phyloP scores from a whole-genome alignment of 2,329 filamentous ascomycete species.

The Corynespora cassiicola region DNA sequence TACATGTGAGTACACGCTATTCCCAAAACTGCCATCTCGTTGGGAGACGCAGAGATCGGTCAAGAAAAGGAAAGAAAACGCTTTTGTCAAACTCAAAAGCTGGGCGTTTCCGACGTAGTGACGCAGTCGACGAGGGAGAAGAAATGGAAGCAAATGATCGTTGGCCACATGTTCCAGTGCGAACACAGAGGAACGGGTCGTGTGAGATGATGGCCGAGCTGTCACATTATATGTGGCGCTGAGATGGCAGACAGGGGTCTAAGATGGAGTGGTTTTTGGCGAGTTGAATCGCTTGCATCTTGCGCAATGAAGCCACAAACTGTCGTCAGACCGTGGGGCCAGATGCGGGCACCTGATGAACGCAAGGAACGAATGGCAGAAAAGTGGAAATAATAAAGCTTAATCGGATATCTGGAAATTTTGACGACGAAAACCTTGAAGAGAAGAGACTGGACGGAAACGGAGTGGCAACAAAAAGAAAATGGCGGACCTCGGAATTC shows the following conservation, averaged over 20 bases:
- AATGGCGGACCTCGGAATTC: slow-evolving; percentile 71
- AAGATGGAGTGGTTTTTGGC: slow-evolving; percentile 7
- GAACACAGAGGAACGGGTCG: no score
- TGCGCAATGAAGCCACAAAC: slow-evolving; percentile 28
- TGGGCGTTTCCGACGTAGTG: no score
- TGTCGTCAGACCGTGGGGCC: slow-evolving; percentile 23
- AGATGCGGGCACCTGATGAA: slow-evolving; percentile 15
- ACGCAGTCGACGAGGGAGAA: no score
- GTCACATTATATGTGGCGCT: slow-evolving; percentile 7
- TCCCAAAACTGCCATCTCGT: slow-evolving; percentile 2
- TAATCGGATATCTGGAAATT: slow-evolving; percentile 12
- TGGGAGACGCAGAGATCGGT: slow-evolving; percentile 2
- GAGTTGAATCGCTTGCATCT: slow-evolving; percentile 21
- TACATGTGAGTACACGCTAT: slow-evolving; percentile 26
- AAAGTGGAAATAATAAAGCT: slow-evolving; percentile 8
- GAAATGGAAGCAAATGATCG: no score
- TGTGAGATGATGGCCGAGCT: slow-evolving; percentile 7
- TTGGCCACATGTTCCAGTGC: no score
- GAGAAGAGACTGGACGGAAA: slow-evolving; percentile 5
- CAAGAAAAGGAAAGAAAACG: slow-evolving; percentile 3
- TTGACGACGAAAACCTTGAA: slow-evolving; percentile 13
- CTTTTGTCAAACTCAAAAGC: no score
- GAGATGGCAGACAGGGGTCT: slow-evolving; percentile 4
- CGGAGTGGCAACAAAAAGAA: slow-evolving; percentile 12
- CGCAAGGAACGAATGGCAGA: slow-evolving; percentile 17